These are phyloP conservation scores for Colletotrichum navitas DNA, from an alignment of 2,329 filamentous ascomycete genomes.

Conservation along the genomic window DNA sequence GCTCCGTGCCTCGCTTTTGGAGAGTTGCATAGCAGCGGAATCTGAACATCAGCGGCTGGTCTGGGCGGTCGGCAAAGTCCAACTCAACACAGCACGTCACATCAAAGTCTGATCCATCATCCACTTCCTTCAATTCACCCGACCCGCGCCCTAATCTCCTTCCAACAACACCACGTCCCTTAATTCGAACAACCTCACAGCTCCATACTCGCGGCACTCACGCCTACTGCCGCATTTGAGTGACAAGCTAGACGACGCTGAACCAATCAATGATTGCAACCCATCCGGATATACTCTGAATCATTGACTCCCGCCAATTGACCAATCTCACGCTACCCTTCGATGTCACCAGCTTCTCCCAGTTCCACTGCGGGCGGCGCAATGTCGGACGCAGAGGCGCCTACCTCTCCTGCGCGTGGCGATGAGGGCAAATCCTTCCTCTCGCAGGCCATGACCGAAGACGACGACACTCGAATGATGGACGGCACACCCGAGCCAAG, in stretches of 20 bases:
- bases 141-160: slow-evolving; percentile 3
- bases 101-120: slow-evolving; percentile 19
- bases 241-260: slow-evolving; percentile 15
- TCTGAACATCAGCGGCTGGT: slow-evolving; percentile 34
- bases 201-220: slow-evolving; percentile 26
- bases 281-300: slow-evolving; percentile 24
- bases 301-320: slow-evolving; percentile 27
- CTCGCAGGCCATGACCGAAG: slow-evolving; percentile 60
- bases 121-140: slow-evolving; percentile 14
- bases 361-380: slow-evolving; percentile 52
- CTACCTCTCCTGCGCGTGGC: slow-evolving; percentile 59
- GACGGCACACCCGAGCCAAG: slow-evolving; percentile 59
- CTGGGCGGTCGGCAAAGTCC: slow-evolving; percentile 39
- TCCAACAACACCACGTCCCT: slow-evolving; percentile 3
- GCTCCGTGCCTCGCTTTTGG: slow-evolving; percentile 33
- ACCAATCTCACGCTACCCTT: slow-evolving; percentile 20
- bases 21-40: slow-evolving; percentile 27
- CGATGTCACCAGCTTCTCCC: slow-evolving; percentile 56
- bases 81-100: slow-evolving; percentile 28
- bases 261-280: slow-evolving; percentile 30
- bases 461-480: slow-evolving; percentile 57
- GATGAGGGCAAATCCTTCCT: slow-evolving; percentile 60
- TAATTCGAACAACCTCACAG: slow-evolving; percentile 4
- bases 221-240: slow-evolving; percentile 30
- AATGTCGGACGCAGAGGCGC: slow-evolving; percentile 60